Conservation (phyloP, 139 green algal species). For the Chlamydomonas asymmetrica region DNA sequence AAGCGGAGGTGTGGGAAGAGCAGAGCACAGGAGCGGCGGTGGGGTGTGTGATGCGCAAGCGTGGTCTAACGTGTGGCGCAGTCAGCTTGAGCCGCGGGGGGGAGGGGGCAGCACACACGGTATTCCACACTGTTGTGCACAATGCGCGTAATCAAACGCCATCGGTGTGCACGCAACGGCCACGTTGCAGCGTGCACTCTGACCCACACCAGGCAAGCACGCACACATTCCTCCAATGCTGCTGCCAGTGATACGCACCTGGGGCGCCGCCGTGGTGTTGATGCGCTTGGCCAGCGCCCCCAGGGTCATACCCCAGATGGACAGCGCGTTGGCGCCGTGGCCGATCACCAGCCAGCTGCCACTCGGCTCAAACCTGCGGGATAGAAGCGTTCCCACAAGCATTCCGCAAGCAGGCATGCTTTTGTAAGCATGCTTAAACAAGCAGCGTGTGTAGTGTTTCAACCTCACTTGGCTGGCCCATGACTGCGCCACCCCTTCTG, state of each 20-base stretch:
- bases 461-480: too few species aligned
- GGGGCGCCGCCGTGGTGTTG: neutral
- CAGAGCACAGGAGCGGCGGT: too few species aligned
- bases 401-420: too few species aligned
- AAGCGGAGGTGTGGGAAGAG: neutral
- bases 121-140: neutral
- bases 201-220: neutral
- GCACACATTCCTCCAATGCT: neutral
- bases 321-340: conserved; percentile 3
- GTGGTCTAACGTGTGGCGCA: too few species aligned
- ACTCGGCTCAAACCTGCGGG: conserved; percentile 16
- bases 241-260: too few species aligned
- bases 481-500: neutral
- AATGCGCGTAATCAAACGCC: neutral
- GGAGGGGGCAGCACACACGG: too few species aligned
- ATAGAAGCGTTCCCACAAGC: too few species aligned
- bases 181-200: neutral
- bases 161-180: neutral
- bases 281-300: neutral
- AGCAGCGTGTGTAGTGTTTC: too few species aligned
- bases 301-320: conserved; percentile 25
- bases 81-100: too few species aligned
- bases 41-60: too few species aligned
- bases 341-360: conserved; percentile 30
- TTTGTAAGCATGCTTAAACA: too few species aligned